A percentile compares a stretch with the other conserved stretches of the same genome.
Evolutionary conservation across 2,329 filamentous ascomycete genomes (phyloP).

Genomic region (Parastagonospora nodorum): DNA sequence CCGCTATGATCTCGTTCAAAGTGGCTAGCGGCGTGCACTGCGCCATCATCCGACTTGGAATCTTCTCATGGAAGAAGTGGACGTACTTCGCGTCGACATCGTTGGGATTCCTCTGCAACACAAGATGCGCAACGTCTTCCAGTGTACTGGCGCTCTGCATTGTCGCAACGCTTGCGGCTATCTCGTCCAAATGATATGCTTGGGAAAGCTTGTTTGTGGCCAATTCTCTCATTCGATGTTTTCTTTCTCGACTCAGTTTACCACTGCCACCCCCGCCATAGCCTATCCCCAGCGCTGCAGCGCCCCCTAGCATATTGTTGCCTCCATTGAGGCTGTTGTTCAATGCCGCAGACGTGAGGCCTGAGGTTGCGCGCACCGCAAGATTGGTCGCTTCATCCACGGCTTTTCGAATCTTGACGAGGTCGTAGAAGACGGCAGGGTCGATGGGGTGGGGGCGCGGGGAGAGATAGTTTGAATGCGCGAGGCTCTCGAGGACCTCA

Average conservation of each 20-base stretch:
- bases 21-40: slow-evolving; percentile 71
- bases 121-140: slow-evolving; percentile 75
- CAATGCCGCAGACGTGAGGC: slow-evolving; percentile 68
- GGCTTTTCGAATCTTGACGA: slow-evolving; percentile 78
- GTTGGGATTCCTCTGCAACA: slow-evolving; percentile 70
- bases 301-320: slow-evolving; percentile 57
- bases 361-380: slow-evolving; percentile 76
- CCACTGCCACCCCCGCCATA: slow-evolving; percentile 60
- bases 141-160: slow-evolving; percentile 81
- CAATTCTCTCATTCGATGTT: slow-evolving; percentile 79
- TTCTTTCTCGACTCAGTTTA: slow-evolving; percentile 76
- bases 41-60: slow-evolving; percentile 74
- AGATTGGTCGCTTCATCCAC: slow-evolving; percentile 82
- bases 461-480: slow-evolving; percentile 78
- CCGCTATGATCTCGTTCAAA: slow-evolving; percentile 69
- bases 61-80: slow-evolving; percentile 93
- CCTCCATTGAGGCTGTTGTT: slow-evolving; percentile 59
- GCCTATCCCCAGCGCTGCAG: slow-evolving; percentile 62
- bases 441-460: slow-evolving; percentile 78
- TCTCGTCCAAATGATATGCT: slow-evolving; percentile 82
- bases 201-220: slow-evolving; percentile 77
- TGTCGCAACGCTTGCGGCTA: slow-evolving; percentile 78
- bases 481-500: slow-evolving; percentile 78
- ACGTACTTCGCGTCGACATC: slow-evolving; percentile 81
- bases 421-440: slow-evolving; percentile 79